A percentile compares a stretch with the other conserved stretches of the same genome.
Conservation (phyloP, 345 rosid genomes). For the Firmiana major region DNA sequence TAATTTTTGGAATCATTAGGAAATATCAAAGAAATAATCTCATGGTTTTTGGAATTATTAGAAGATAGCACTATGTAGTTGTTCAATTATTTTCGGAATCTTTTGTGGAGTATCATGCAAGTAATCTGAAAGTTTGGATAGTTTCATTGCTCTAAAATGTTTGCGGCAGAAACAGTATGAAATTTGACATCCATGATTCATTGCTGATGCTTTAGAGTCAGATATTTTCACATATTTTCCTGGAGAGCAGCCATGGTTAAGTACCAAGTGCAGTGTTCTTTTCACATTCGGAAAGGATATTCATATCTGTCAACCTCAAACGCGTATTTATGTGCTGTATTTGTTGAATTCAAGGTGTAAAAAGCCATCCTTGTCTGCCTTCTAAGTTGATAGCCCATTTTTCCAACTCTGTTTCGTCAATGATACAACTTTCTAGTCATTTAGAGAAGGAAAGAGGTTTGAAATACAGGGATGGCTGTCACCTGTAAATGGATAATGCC, state of each 20-base stretch:
- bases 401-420: not conserved
- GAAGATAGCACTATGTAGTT: not conserved
- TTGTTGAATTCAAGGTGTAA: not conserved
- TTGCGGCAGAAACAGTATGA: not conserved
- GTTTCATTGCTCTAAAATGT: not conserved
- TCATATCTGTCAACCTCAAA: constrained; percentile 6
- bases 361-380: not conserved
- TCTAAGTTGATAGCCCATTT: not conserved
- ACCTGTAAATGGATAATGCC: constrained; percentile 4
- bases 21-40: not conserved
- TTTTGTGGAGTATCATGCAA: not conserved
- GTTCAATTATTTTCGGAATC: not conserved
- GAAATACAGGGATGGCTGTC: not conserved
- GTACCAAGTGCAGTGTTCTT: not conserved
- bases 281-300: not conserved
- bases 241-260: not conserved
- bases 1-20: not conserved
- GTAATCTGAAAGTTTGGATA: not conserved
- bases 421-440: not conserved
- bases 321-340: constrained; percentile 5
- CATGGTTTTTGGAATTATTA: not conserved
- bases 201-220: not conserved
- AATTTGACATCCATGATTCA: not conserved
- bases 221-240: not conserved
- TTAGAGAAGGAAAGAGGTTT: not conserved